Percentiles rank a stretch among this genome's conserved stretches.
Evolutionary conservation across 805 yeast species (phyloP).

Genomic region (Diddensiella caesifluorescens): DNA sequence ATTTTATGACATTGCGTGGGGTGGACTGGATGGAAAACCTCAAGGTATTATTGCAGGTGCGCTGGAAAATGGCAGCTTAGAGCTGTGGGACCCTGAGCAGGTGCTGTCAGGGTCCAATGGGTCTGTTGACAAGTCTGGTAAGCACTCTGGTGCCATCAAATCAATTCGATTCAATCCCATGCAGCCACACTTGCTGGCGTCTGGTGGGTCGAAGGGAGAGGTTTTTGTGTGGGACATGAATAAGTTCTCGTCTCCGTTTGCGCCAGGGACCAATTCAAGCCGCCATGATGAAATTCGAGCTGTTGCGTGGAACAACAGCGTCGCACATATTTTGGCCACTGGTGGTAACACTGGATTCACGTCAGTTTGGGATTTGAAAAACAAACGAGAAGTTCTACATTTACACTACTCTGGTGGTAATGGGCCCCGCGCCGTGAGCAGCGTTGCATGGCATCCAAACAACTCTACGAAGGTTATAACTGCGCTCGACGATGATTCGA

Average conservation of each 20-base stretch:
- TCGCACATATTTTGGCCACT: slow-evolving; percentile 81
- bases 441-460: slow-evolving; percentile 92
- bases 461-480: slow-evolving; percentile 83
- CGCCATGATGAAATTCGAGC: slow-evolving; percentile 76
- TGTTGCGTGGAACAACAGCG: slow-evolving; percentile 83
- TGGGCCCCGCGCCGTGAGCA: slow-evolving; percentile 57
- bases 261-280: slow-evolving; percentile 68
- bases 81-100: slow-evolving; percentile 65
- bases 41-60: slow-evolving; percentile 77
- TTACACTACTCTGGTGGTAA: slow-evolving; percentile 52
- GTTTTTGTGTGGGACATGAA: slow-evolving; percentile 85
- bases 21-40: slow-evolving; percentile 47
- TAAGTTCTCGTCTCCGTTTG: slow-evolving; percentile 44
- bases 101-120: slow-evolving; percentile 41
- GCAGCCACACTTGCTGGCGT: slow-evolving; percentile 65
- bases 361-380: slow-evolving; percentile 89
- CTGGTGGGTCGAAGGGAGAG: slow-evolving; percentile 89
- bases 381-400: slow-evolving; percentile 83
- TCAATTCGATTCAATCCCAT: slow-evolving; percentile 72
- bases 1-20: slow-evolving; percentile 84
- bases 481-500: slow-evolving; percentile 74
- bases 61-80: slow-evolving; percentile 73
- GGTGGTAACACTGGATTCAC: slow-evolving; percentile 84
- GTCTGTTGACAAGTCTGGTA: slow-evolving; percentile 46
- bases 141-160: slow-evolving; percentile 67